A percentile compares a stretch with the other conserved stretches of the same genome.
These are phyloP conservation scores for Lasiosphaeris hirsuta DNA, from an alignment of 495 filamentous ascomycete genomes.

Conservation along the genomic window DNA sequence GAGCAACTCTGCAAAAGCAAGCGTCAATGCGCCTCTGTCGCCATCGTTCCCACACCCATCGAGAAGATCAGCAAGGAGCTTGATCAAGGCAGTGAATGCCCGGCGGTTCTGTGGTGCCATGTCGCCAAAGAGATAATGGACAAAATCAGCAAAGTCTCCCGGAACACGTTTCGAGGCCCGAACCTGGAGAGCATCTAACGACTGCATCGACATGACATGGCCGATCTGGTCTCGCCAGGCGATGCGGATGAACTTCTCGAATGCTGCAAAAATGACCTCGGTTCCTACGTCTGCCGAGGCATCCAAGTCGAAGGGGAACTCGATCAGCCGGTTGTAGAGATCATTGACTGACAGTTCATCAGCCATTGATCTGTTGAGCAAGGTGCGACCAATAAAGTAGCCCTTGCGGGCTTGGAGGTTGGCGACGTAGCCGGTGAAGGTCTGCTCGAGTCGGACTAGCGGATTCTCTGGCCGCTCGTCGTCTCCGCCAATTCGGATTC, in stretches of 20 bases:
- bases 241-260: constrained; percentile 87
- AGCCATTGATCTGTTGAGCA: constrained; percentile 65
- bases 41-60: constrained; percentile 94
- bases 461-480: constrained; percentile 51
- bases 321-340: constrained; percentile 83
- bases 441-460: constrained; percentile 74
- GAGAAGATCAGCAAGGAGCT: constrained; percentile 80
- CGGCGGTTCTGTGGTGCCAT: constrained; percentile 90
- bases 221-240: constrained; percentile 91
- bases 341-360: constrained; percentile 83
- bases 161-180: constrained; percentile 71
- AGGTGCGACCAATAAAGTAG: constrained; percentile 71
- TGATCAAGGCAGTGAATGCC: constrained; percentile 79
- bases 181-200: constrained; percentile 65
- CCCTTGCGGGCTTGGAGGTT: constrained; percentile 80
- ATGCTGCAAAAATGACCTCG: constrained; percentile 88
- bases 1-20: constrained; percentile 85
- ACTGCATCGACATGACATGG: constrained; percentile 62
- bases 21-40: constrained; percentile 84
- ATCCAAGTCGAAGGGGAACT: constrained; percentile 72
- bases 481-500: constrained; percentile 41
- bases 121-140: constrained; percentile 69
- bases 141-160: constrained; percentile 81
- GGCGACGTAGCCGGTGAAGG: constrained; percentile 78
- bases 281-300: constrained; percentile 71